Evolutionary conservation across 805 yeast genomes (phyloP).

Genomic region (Saccharomycopsis javanensis): DNA sequence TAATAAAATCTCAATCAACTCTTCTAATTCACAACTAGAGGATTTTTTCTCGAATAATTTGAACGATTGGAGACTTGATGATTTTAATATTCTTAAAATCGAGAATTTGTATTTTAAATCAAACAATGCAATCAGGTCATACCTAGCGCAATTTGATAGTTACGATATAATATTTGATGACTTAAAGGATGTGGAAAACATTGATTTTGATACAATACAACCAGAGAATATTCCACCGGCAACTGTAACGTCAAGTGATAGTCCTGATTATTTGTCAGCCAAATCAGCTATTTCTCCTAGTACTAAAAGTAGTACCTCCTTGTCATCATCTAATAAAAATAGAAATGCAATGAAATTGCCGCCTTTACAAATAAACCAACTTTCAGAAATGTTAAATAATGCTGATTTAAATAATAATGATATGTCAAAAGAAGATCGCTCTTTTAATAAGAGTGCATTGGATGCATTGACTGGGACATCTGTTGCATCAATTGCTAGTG

Average conservation of each 20-base stretch:
- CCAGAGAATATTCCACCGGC: neutral
- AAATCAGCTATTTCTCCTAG: neutral
- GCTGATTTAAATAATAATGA: neutral
- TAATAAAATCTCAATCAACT: neutral
- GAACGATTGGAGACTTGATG: neutral
- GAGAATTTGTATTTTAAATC: neutral
- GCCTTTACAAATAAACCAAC: neutral
- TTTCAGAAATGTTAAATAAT: neutral
- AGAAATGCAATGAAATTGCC: neutral
- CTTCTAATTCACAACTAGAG: neutral
- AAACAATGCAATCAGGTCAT: slow-evolving; percentile 12
- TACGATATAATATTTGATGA: slow-evolving; percentile 17
- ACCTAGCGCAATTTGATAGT: slow-evolving; percentile 15
- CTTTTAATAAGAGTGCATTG: slow-evolving; percentile 12
- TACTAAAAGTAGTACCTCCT: neutral
- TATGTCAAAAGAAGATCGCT: neutral
- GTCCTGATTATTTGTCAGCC: neutral
- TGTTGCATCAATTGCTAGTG: neutral
- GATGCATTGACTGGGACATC: slow-evolving; percentile 11
- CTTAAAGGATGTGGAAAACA: slow-evolving; percentile 10
- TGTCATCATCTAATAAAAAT: neutral
- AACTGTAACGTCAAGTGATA: neutral
- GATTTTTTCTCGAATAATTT: neutral
- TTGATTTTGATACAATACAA: slow-evolving; percentile 4
- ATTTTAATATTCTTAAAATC: neutral